These are phyloP conservation scores for Pseudogymnoascus sp. DNA, from an alignment of 2,329 filamentous ascomycete genomes.

Conservation along the genomic window DNA sequence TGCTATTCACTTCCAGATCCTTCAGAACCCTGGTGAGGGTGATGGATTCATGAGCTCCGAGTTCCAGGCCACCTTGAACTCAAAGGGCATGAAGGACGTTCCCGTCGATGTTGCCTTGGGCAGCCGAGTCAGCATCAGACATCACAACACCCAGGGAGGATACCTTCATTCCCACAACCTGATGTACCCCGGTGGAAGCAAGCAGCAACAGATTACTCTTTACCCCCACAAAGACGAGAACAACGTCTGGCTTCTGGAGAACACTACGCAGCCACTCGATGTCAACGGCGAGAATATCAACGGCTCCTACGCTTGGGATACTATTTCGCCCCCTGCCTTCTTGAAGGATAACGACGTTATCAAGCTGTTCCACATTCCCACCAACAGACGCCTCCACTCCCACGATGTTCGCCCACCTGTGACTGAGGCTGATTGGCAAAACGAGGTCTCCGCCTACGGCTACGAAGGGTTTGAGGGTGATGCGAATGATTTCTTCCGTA, in stretches of 20 bases:
- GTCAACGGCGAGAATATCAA: slow-evolving; percentile 68
- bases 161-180: slow-evolving; percentile 94
- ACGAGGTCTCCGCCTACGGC: slow-evolving; percentile 92
- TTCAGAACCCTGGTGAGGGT: slow-evolving; percentile 90
- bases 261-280: slow-evolving; percentile 85
- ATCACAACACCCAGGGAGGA: slow-evolving; percentile 95
- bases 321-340: slow-evolving; percentile 53
- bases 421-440: slow-evolving; percentile 87
- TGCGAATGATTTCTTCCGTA: slow-evolving; percentile 89
- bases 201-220: slow-evolving; percentile 96
- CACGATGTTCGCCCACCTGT: slow-evolving; percentile 87
- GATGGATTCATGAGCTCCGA: slow-evolving; percentile 99
- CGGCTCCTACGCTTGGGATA: slow-evolving; percentile 80
- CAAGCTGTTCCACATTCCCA: slow-evolving; percentile 75
- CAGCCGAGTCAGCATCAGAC: slow-evolving; percentile 76
- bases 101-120: slow-evolving; percentile 87
- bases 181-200: slow-evolving; percentile 96
- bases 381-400: slow-evolving; percentile 85
- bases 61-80: slow-evolving; percentile 95
- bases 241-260: slow-evolving; percentile 90
- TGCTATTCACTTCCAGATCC: slow-evolving; percentile 87
- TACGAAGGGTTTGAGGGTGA: slow-evolving; percentile 96
- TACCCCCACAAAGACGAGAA: slow-evolving; percentile 99
- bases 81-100: slow-evolving; percentile 91
- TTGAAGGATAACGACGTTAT: slow-evolving; percentile 76